Conservation (phyloP, 192 early-diverging fungal species). For the Rhizoclosmatium sp. region DNA sequence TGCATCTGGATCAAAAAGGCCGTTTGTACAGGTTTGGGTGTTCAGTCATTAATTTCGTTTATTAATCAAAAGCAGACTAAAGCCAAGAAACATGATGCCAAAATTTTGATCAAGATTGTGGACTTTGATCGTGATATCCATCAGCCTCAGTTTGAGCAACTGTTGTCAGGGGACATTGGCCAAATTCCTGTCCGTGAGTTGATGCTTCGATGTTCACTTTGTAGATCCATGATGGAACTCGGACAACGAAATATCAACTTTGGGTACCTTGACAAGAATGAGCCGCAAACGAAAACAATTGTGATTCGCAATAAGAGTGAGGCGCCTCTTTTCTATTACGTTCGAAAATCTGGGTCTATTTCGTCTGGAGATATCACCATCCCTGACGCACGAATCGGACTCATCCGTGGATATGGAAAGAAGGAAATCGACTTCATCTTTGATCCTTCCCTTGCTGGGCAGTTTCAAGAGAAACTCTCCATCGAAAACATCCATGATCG, state of each 20-base stretch:
- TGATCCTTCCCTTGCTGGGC: constrained; percentile 87
- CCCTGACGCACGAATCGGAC: constrained; percentile 79
- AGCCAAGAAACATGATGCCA: constrained; percentile 81
- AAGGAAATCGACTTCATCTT: constrained; percentile 94
- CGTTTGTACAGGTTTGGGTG: constrained; percentile 65
- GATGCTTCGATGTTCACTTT: constrained; percentile 84
- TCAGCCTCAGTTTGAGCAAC: constrained; percentile 79
- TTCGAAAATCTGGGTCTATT: constrained; percentile 94
- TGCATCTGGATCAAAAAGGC: constrained; percentile 61
- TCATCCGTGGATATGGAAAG: constrained; percentile 90
- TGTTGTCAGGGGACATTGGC: constrained; percentile 64
- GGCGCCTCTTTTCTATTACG: constrained; percentile 86
- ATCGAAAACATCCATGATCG: constrained; percentile 92
- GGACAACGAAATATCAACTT: constrained; percentile 98
- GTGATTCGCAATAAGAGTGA: constrained; percentile 91
- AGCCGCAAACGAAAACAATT: constrained; percentile 86
- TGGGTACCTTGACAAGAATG: constrained; percentile 84
- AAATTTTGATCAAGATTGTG: constrained; percentile 82
- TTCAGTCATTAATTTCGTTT: not conserved
- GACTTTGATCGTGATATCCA: constrained; percentile 88
- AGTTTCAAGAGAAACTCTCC: constrained; percentile 82
- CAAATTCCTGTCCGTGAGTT: constrained; percentile 89
- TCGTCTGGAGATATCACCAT: constrained; percentile 91
- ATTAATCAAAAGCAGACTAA: constrained; percentile 62
- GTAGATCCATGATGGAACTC: constrained; percentile 86